Evolutionary conservation across 768 basidiomycete genomes (phyloP), one percentile per base, ranked within the genome.

Genomic region (Suillus lakei): DNA sequence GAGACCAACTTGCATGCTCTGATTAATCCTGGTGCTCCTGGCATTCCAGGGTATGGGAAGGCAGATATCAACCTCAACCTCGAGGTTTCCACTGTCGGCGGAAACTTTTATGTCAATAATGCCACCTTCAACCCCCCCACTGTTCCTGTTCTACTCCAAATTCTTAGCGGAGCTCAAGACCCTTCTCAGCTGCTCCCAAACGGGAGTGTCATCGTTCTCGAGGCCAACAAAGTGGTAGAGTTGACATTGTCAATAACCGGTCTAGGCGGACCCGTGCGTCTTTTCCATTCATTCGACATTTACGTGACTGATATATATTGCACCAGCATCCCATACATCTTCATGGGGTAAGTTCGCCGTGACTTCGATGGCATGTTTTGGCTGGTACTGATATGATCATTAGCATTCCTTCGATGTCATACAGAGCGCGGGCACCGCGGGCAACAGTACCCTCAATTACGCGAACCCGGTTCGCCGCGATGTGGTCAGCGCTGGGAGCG

Each of bases 391-490:
- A 36, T 16, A 6, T 12, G 16, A 21, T 18, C 26, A 39, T 39
- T 65, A 83, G 81, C 83, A 85, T 65, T 66, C 75, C 8, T 86
- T 86, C 67, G 76, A 77, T 50, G 84, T 85, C 26, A 72, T 85
- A 28, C 72, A 80, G 61, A 80, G 80, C 58, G 81, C 84, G 4
- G 80, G 80, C 5, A 79, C 8, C 34, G 34, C 34, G 8, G 50
- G 69, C 38, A 62, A 65, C 2, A 65, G 50, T 7, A 26, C 26
- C 1, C 77, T 75, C 70, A 85, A 85, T 70, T 84, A 81, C 44
- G 67, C 64, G 9, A 88, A 91, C 73, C 91, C 91, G 0, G 80
- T 82, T 55, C 75, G 80, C 65, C 76, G 85, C 48, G 85, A 86
- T 64, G 84, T 82, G 0, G 78, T 84, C 6, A 71, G 65, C 62